Conservation (phyloP, 2,329 filamentous ascomycete species). For the Cladosporium sp. region DNA sequence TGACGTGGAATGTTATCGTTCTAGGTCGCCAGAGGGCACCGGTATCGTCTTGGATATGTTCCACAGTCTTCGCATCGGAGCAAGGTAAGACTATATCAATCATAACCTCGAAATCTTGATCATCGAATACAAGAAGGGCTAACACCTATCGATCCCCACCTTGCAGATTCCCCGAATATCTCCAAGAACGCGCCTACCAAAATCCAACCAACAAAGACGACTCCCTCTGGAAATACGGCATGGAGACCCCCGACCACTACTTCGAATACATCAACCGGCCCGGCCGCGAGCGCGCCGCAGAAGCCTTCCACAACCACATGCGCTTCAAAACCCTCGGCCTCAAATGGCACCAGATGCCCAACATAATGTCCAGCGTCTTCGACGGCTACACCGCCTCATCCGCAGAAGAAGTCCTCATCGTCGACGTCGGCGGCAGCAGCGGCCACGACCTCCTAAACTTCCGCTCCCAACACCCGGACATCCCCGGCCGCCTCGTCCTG, state of each 20-base stretch:
- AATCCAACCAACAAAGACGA: slow-evolving; percentile 9
- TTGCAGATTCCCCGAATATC: neutral
- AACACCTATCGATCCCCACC: neutral
- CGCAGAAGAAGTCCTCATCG: slow-evolving; percentile 25
- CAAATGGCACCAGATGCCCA: slow-evolving; percentile 18
- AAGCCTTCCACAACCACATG: slow-evolving; percentile 18
- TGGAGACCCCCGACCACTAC: slow-evolving; percentile 8
- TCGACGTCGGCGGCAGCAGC: slow-evolving; percentile 31
- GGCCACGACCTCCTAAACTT: slow-evolving; percentile 28
- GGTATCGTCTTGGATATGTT: slow-evolving; percentile 11
- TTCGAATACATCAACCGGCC: slow-evolving; percentile 14
- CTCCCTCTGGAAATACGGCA: slow-evolving; percentile 3
- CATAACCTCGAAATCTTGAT: neutral
- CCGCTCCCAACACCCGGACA: slow-evolving; percentile 19
- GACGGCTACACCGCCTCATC: neutral
- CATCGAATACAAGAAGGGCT: neutral
- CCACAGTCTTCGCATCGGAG: neutral
- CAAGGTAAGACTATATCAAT: neutral
- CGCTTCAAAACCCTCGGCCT: slow-evolving; percentile 15
- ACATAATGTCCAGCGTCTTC: slow-evolving; percentile 6
- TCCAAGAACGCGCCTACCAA: neutral
- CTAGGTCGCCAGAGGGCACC: slow-evolving; percentile 7
- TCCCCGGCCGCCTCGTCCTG: slow-evolving; percentile 28
- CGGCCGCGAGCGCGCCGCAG: neutral
- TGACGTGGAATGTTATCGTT: neutral